Conservation (phyloP, 129 eudicot species). For the Ambrosia artemisiifolia region DNA sequence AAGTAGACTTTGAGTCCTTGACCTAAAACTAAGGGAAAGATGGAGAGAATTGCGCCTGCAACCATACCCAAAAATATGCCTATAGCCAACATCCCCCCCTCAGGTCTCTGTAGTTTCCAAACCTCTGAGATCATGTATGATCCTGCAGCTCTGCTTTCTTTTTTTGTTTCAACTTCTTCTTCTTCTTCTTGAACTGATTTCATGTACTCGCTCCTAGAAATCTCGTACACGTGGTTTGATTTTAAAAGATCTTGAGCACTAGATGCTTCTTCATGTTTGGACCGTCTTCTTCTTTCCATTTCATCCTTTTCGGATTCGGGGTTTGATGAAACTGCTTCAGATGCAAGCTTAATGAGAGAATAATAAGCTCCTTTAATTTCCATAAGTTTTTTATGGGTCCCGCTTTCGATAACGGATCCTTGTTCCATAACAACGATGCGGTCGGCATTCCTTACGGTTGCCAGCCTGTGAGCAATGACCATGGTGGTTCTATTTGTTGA, state of each 20-base stretch:
- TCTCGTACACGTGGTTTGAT: constrained; percentile 43
- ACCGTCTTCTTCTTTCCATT: background rate
- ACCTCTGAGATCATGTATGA: constrained; percentile 47
- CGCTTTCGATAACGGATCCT: constrained; percentile 66
- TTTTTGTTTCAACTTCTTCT: constrained; percentile 26
- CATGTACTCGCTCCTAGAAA: constrained; percentile 47
- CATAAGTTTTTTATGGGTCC: constrained; percentile 71
- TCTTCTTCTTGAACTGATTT: constrained; percentile 37
- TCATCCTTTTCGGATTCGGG: constrained; percentile 13
- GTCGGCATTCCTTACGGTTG: constrained; percentile 70
- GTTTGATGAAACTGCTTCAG: constrained; percentile 51
- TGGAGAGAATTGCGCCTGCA: constrained; percentile 78
- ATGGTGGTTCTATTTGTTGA: constrained; percentile 67
- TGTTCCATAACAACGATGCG: constrained; percentile 64
- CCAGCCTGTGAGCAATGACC: constrained; percentile 84
- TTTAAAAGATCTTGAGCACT: constrained; percentile 41
- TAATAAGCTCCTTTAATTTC: constrained; percentile 59
- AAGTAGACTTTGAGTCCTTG: constrained; percentile 67
- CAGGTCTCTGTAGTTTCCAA: constrained; percentile 70
- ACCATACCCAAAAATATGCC: constrained; percentile 60
- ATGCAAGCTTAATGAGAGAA: constrained; percentile 62
- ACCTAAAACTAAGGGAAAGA: constrained; percentile 66
- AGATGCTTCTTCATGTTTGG: constrained; percentile 18
- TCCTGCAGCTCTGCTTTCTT: constrained; percentile 14
- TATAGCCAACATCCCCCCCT: constrained; percentile 35